Evolutionary conservation across 1,284 basidiomycete species (phyloP), one percentile per base, ranked within the genome.

Genomic region (Nidula niveotomentosa): DNA sequence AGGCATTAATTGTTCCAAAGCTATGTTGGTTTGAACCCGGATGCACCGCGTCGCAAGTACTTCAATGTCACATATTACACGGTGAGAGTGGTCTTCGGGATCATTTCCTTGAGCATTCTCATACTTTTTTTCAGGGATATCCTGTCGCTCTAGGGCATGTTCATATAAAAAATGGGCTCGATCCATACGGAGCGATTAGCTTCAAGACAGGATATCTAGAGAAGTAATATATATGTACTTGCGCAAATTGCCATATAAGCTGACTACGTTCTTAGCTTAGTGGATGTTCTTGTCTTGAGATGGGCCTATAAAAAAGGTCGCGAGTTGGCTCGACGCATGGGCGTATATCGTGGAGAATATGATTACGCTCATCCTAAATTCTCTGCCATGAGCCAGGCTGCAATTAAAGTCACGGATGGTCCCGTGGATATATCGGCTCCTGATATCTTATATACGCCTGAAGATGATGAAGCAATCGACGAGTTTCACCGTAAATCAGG

Each of bases 251-350:
- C 18, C 45, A 23, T 23, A 3, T 10, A n/a, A n/a, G 10, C 12
- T 15, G 18, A 46, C 18, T 46, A 46, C 13, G 18, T 41, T 41
- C 13, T 3, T 13, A n/a, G 45, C 45, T 3, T 41, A 15, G 45
- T 6, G 18, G 45, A 46, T 46, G 12, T 46, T 10, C 12, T 46
- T 10, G 45, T 46, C 12, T 23, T 46, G 56, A 69, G 77, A 51
- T 84, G 81, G 76, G 69, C 62, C 0, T 90, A 86, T 64, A 90
- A 89, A 64, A 76, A 73, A 57, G 56, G 68, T 18, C 72, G 84
- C n/a, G 87, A 89, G 65, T 64, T 83, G 37, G 77, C 74, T 2
- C 77, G 87, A 17, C 79, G 86, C 1, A 79, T 88, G 77, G 69
- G 73, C 0, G 66, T 67, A 18, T 88, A 78, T 65, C 75, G 80